Evolutionary conservation across 495 filamentous ascomycete genomes (phyloP).

Genomic region (Daldinia loculata): DNA sequence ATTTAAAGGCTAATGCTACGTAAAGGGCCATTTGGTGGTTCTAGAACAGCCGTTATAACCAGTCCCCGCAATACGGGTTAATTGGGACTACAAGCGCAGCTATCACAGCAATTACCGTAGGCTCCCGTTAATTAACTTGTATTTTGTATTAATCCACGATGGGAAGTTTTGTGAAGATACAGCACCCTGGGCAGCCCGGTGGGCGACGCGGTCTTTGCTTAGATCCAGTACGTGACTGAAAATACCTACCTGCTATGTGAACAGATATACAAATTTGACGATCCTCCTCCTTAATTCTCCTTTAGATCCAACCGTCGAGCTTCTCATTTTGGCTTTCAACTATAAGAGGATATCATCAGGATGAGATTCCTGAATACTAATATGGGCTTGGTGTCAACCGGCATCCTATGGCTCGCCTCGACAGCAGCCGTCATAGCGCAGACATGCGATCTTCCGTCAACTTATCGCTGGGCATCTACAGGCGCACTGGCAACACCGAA

Average conservation of each 20-base stretch:
- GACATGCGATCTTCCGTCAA: slow-evolving; percentile 62
- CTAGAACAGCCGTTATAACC: not conserved
- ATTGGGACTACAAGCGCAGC: not conserved
- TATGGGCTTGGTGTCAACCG: slow-evolving; percentile 1
- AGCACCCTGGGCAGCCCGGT: not conserved
- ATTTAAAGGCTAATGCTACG: not conserved
- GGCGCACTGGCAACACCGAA: slow-evolving; percentile 59
- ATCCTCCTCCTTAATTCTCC: not conserved
- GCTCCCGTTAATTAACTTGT: not conserved
- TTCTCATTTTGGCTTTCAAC: not conserved
- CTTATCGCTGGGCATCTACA: slow-evolving; percentile 64
- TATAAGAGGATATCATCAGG: slow-evolving; percentile 14
- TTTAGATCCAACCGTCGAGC: not conserved
- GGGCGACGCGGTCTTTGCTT: not conserved
- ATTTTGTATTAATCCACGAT: not conserved
- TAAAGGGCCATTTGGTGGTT: not conserved
- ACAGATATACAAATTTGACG: not conserved
- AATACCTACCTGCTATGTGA: not conserved
- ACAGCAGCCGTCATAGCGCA: slow-evolving; percentile 33
- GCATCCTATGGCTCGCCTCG: slow-evolving; percentile 36
- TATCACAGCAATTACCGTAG: not conserved
- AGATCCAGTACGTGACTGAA: not conserved
- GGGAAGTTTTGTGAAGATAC: not conserved
- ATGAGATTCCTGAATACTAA: slow-evolving; percentile 20
- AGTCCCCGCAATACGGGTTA: not conserved